Evolutionary conservation across 345 rosid species (phyloP).

Genomic region (Citropsis articulata): DNA sequence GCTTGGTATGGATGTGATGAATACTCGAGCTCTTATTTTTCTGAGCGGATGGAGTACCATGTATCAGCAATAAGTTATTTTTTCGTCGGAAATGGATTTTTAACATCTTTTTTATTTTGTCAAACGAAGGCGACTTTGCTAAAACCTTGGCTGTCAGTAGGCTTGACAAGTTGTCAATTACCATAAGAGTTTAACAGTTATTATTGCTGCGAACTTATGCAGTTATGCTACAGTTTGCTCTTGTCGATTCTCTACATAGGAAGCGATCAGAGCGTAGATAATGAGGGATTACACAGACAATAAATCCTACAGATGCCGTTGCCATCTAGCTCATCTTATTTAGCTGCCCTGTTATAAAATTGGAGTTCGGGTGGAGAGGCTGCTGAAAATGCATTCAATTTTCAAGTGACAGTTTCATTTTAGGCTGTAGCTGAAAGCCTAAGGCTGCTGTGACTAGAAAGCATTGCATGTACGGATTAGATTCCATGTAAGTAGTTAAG

Average conservation of each 20-base stretch:
- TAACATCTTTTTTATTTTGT: neutral
- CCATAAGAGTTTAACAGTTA: neutral
- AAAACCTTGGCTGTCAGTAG: neutral
- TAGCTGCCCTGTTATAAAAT: neutral
- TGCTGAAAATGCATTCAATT: too few relatives aligned
- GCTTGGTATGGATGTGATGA: neutral
- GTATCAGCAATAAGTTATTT: neutral
- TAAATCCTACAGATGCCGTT: neutral
- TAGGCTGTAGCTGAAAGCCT: too few relatives aligned
- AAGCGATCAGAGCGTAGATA: neutral
- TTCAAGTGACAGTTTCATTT: too few relatives aligned
- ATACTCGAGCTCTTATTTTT: neutral
- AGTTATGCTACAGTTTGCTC: neutral
- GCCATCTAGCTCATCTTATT: neutral
- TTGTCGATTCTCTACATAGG: neutral
- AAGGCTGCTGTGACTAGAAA: too few relatives aligned
- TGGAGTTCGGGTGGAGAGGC: too few relatives aligned
- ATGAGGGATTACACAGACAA: neutral
- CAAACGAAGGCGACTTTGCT: neutral
- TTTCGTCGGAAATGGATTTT: neutral
- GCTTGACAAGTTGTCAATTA: constrained; percentile 2
- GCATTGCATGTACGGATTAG: too few relatives aligned
- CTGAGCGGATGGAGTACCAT: neutral
- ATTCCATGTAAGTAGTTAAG: too few relatives aligned
- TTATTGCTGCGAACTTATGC: neutral